Percentiles rank a stretch among this genome's conserved stretches.
Conservation (phyloP, 805 yeast species). For the Yamadazyma laniorum region DNA sequence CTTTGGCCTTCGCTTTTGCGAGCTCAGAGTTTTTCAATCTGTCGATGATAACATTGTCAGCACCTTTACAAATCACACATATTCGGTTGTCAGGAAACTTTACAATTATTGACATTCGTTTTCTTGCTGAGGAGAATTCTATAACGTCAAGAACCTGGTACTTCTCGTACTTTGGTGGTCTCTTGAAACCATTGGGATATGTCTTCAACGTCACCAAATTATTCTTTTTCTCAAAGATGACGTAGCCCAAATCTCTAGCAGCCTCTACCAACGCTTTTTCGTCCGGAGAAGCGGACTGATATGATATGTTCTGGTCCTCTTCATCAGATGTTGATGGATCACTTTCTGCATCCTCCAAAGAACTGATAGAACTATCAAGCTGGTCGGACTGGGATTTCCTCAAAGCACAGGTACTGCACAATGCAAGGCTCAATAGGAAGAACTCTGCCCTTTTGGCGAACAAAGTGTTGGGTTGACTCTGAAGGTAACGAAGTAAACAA, state of each 20-base stretch:
- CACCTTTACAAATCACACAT: slow-evolving; percentile 88
- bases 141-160: slow-evolving; percentile 78
- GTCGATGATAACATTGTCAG: slow-evolving; percentile 86
- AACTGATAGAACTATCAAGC: not conserved
- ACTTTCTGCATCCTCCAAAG: slow-evolving; percentile 3
- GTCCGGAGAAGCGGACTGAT: slow-evolving; percentile 96
- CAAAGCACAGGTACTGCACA: slow-evolving; percentile 90
- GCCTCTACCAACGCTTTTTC: slow-evolving; percentile 92
- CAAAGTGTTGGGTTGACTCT: slow-evolving; percentile 62
- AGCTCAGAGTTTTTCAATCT: slow-evolving; percentile 56
- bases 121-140: slow-evolving; percentile 84
- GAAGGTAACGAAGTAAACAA: slow-evolving; percentile 67
- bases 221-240: slow-evolving; percentile 69
- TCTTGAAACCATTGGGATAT: slow-evolving; percentile 79
- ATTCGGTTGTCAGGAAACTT: slow-evolving; percentile 73
- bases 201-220: slow-evolving; percentile 63
- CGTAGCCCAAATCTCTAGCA: slow-evolving; percentile 91
- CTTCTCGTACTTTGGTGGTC: slow-evolving; percentile 58
- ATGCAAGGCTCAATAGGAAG: slow-evolving; percentile 75
- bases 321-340: slow-evolving; percentile 14
- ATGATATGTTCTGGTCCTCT: slow-evolving; percentile 49
- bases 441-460: slow-evolving; percentile 75
- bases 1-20: slow-evolving; percentile 64
- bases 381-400: slow-evolving; percentile 32
- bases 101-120: slow-evolving; percentile 90